Evolutionary conservation across 1,139 yeast genomes (phyloP), one percentile per base, ranked within the genome.

Genomic region (Tardiomyces digboiensis): DNA sequence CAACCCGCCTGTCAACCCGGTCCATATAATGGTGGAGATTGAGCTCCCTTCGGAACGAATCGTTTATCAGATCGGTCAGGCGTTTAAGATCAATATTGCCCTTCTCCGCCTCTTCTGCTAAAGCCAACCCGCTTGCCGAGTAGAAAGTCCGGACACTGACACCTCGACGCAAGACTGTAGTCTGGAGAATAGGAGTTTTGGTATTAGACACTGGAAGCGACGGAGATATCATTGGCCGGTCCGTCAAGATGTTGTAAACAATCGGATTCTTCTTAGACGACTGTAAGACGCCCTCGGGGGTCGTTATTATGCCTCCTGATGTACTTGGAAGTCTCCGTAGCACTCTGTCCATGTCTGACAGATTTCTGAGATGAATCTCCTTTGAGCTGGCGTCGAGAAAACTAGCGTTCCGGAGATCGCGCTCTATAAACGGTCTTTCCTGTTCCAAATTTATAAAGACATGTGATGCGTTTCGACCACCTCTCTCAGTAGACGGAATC

Each of bases 151-250:
- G 65, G 0, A 91, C 84, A 7, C 79, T 74, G 40, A 84, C 72
- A 0, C 98, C 98, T 49, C 76, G 78, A 47, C 89, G 80, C 8
- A 89, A 61, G 2, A 91, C 77, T 0, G 97, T 84, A 0, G 98
- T 91, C 21, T 81, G 76, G 16, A 82, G 62, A 36, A 70, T 71
- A 0, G 86, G 86, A 68, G 39, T 62, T 60, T 21, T 65, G 59
- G 40, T 59, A 61, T 6, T 38, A 16, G 33, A 26, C 16, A 86
- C 79, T 0, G 98, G 97, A 39, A 91, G 68, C 0, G 97, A 89
- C 0, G 97, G 87, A 0, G 97, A 87, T 14, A 91, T 81, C n/a
- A 87, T 74, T 1, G 97, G 88, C 44, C 97, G 70, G 60, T 91
- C 97, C 0, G 98, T 91, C 37, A 91, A 68, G 7, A 91, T 76